Evolutionary conservation across 2,329 filamentous ascomycete species (phyloP).

Genomic region (Penicillium sp.): DNA sequence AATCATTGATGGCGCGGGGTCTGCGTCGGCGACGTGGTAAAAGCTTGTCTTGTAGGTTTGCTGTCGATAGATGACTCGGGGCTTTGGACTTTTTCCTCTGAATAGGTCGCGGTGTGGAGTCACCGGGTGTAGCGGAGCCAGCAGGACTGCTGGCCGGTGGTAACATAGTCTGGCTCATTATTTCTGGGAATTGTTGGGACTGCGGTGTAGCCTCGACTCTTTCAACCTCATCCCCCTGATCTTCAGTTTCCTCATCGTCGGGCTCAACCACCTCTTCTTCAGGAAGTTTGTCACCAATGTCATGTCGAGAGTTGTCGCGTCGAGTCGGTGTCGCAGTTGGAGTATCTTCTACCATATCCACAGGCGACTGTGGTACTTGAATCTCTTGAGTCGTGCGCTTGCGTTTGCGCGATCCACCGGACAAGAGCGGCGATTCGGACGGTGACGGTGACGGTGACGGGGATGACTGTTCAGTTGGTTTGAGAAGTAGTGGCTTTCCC

Average conservation of each 20-base stretch:
- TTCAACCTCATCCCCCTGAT: not conserved
- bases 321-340: slow-evolving; percentile 16
- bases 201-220: slow-evolving; percentile 7
- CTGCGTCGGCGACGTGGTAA: slow-evolving; percentile 34
- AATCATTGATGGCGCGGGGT: slow-evolving; percentile 14
- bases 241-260: not conserved
- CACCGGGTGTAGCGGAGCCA: slow-evolving; percentile 8
- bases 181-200: slow-evolving; percentile 18
- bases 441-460: slow-evolving; percentile 25
- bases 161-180: slow-evolving; percentile 37
- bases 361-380: slow-evolving; percentile 26
- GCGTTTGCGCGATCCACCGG: slow-evolving; percentile 38
- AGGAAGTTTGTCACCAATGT: not conserved
- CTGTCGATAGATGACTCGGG: slow-evolving; percentile 31
- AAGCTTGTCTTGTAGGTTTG: slow-evolving; percentile 36
- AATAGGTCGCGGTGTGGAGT: not conserved
- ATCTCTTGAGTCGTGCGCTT: slow-evolving; percentile 30
- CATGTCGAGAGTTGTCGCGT: not conserved
- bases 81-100: slow-evolving; percentile 9
- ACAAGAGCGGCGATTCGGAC: slow-evolving; percentile 26
- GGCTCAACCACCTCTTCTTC: not conserved
- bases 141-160: slow-evolving; percentile 39
- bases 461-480: slow-evolving; percentile 16
- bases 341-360: slow-evolving; percentile 20
- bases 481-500: slow-evolving; percentile 31